phyloP scores from a whole-genome alignment of 331 rosid genomes.

The Ulmus americana region DNA sequence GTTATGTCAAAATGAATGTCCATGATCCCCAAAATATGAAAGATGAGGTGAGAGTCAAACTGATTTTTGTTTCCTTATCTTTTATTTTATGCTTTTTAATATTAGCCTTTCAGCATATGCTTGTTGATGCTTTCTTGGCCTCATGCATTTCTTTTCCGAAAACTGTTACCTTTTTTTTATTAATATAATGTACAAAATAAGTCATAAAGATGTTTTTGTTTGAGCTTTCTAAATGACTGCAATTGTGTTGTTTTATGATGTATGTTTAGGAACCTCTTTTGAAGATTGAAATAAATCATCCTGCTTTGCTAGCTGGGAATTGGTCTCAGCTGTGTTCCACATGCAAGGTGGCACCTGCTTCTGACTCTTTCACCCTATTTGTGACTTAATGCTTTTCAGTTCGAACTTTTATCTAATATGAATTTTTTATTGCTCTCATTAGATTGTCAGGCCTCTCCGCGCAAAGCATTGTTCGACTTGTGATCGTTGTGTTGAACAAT shows the following conservation, averaged over 20 bases:
- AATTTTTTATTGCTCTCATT: constrained; percentile 17
- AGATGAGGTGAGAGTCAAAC: constrained; percentile 59
- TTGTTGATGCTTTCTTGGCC: background rate
- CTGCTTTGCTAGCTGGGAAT: constrained; percentile 90
- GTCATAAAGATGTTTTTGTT: background rate
- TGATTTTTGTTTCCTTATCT: constrained; percentile 12
- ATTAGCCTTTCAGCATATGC: background rate
- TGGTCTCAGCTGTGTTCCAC: constrained; percentile 99
- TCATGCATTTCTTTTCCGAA: background rate
- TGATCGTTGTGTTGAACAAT: constrained; percentile 92
- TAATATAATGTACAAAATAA: background rate
- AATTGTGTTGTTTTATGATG: constrained; percentile 16
- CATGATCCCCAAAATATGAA: constrained; percentile 61
- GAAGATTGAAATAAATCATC: constrained; percentile 80
- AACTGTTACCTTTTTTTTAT: background rate
- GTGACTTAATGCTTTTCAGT: constrained; percentile 7
- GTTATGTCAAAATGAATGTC: constrained; percentile 63
- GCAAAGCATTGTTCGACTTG: constrained; percentile 97
- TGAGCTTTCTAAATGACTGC: background rate
- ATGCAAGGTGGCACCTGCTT: constrained; percentile 68
- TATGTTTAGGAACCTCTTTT: constrained; percentile 77
- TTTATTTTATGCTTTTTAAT: constrained; percentile 3
- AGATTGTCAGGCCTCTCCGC: constrained; percentile 99
- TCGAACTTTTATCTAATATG: constrained; percentile 8
- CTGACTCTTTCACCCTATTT: constrained; percentile 13